phyloP scores from a whole-genome alignment of 352 stramenopile species.

The Phytopythium aichiense region DNA sequence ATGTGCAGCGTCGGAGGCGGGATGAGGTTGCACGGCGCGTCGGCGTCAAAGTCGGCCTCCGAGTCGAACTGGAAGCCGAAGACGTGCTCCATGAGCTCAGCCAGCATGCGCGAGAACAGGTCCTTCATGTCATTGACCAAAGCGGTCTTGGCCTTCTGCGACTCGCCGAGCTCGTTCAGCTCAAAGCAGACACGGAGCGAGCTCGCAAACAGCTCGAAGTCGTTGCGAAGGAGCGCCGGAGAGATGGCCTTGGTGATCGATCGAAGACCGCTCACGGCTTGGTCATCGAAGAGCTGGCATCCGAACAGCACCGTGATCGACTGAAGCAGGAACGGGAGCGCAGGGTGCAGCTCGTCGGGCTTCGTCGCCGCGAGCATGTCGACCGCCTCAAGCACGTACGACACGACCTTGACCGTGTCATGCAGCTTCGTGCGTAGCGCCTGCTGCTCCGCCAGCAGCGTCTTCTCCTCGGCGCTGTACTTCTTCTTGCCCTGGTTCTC shows the following conservation, averaged over 20 bases:
- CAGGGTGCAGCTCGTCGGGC: constrained; percentile 70
- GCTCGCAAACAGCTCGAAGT: constrained; percentile 63
- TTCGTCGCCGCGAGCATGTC: constrained; percentile 46
- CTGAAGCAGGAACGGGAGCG: constrained; percentile 60
- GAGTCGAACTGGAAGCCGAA: constrained; percentile 83
- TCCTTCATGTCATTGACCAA: constrained; percentile 33
- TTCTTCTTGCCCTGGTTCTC: constrained; percentile 36
- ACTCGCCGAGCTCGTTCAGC: constrained; percentile 29
- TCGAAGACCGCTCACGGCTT: constrained; percentile 16
- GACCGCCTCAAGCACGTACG: constrained; percentile 52
- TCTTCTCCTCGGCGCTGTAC: constrained; percentile 55
- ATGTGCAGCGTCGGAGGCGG: constrained; percentile 74
- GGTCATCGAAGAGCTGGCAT: constrained; percentile 42
- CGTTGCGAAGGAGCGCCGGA: constrained; percentile 52
- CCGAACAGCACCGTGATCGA: constrained; percentile 50
- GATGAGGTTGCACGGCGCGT: constrained; percentile 60
- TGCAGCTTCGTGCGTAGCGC: constrained; percentile 42
- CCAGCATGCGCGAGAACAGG: constrained; percentile 58
- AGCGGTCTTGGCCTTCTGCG: constrained; percentile 31
- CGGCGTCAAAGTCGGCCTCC: constrained; percentile 69
- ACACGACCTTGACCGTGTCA: constrained; percentile 35
- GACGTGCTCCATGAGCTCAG: constrained; percentile 65
- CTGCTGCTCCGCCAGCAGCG: constrained; percentile 56
- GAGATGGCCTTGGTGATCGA: constrained; percentile 60
- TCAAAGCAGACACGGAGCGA: constrained; percentile 51